phyloP scores from a whole-genome alignment of 2,329 filamentous ascomycete species.

The Aspergillus amoenus region DNA sequence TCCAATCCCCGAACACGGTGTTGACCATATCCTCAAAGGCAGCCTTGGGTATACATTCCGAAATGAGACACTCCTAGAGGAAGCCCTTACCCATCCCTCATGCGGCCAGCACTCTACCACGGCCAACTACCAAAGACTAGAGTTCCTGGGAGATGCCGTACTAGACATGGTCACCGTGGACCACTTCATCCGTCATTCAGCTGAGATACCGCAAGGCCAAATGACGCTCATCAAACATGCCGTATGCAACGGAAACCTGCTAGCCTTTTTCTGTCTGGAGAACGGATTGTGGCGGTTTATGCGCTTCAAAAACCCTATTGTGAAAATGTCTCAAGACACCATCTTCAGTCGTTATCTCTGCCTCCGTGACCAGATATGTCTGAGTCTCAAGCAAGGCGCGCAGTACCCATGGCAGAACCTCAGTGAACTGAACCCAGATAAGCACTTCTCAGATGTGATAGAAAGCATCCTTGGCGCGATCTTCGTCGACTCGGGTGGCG shows the following conservation, averaged over 20 bases:
- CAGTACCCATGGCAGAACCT: background rate
- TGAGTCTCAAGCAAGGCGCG: background rate
- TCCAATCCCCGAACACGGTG: background rate
- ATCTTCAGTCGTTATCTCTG: background rate
- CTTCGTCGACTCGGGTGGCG: background rate
- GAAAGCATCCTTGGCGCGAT: background rate
- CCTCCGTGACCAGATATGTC: background rate
- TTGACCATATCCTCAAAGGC: background rate
- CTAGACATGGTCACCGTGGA: background rate
- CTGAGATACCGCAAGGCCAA: background rate
- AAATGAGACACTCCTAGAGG: background rate
- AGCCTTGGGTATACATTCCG: background rate
- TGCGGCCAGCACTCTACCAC: background rate
- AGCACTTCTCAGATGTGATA: background rate
- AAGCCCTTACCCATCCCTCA: background rate
- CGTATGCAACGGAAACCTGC: background rate
- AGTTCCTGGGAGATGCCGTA: background rate
- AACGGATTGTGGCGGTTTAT: background rate
- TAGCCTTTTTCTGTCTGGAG: background rate
- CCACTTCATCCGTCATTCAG: background rate
- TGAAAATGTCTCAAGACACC: background rate
- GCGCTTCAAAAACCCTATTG: background rate
- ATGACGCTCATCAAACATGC: background rate
- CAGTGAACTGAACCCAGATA: background rate
- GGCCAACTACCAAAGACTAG: background rate